A percentile compares a stretch with the other conserved stretches of the same genome.
Evolutionary conservation across 805 yeast genomes (phyloP).

Genomic region (Blastobotrys parvus): DNA sequence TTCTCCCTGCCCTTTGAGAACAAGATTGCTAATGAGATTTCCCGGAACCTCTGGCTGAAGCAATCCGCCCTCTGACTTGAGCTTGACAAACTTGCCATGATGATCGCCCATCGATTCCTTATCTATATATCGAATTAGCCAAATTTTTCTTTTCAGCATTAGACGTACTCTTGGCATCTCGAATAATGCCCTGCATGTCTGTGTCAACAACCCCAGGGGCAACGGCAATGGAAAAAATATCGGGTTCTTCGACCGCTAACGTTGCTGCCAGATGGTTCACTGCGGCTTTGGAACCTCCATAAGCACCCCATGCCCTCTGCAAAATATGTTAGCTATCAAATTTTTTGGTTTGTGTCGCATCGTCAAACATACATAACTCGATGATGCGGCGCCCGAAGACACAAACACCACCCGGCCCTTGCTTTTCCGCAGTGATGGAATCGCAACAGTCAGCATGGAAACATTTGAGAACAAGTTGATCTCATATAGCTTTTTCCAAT

Average conservation of each 20-base stretch:
- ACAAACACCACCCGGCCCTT: slow-evolving; percentile 69
- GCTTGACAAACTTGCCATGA: slow-evolving; percentile 52
- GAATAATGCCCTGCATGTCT: slow-evolving; percentile 72
- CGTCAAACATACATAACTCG: slow-evolving; percentile 33
- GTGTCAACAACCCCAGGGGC: slow-evolving; percentile 97
- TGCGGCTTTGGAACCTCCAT: slow-evolving; percentile 89
- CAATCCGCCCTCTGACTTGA: slow-evolving; percentile 50
- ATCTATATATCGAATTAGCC: slow-evolving; percentile 21
- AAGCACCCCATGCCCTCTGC: slow-evolving; percentile 80
- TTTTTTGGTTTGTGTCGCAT: not conserved
- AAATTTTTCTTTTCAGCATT: no score
- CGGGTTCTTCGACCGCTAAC: slow-evolving; percentile 59
- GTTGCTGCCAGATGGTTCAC: slow-evolving; percentile 65
- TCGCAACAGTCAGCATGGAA: slow-evolving; percentile 37
- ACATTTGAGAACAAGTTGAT: slow-evolving; percentile 74
- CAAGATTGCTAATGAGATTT: slow-evolving; percentile 56
- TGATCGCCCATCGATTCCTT: slow-evolving; percentile 55
- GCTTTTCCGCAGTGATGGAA: slow-evolving; percentile 46
- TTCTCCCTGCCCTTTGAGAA: slow-evolving; percentile 48
- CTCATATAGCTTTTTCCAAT: slow-evolving; percentile 61
- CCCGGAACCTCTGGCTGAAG: slow-evolving; percentile 70
- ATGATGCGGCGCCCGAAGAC: slow-evolving; percentile 73
- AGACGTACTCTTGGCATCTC: no score
- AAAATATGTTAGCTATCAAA: no score
- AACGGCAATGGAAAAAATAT: slow-evolving; percentile 54